Base-by-base conservation (phyloP, 352 stramenopile species). In the Paralagenidium karlingii region DNA sequence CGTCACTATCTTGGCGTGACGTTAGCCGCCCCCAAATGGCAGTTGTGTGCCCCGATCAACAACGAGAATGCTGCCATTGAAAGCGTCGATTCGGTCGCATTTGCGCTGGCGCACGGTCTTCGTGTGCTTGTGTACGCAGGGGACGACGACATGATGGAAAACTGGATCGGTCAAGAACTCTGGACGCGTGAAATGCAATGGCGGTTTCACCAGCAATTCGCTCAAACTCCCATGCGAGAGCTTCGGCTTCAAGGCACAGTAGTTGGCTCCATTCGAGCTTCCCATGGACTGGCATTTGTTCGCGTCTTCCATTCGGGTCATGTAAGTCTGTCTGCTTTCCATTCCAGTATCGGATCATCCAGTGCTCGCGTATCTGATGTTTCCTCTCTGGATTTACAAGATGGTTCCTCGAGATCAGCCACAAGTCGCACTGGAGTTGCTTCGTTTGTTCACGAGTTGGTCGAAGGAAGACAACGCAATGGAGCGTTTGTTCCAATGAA, bases 361-460 rank as follows among this genome's bases (percentile, higher is more conserved):
- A 7, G 13, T 1, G 8, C 29, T 47, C 38, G 39, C 24, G 7
- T 27, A 28, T 13, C 13, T 25, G 0, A 38, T 12, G 28, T 45
- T 3, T 26, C 25, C 6, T 43, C 37, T 53, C n/a, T n/a, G n/a
- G n/a, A n/a, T n/a, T n/a, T n/a, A n/a, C n/a, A n/a, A 87, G 76
- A 87, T 87, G 76, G 73, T 87, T 21, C 68, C 73, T 30, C 66
- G 67, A 21, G 73, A 87, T 45, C 70, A 90, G 43, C 76, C 76
- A 3, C 47, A 50, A 2, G 49, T 56, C 1, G 40, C 65, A 9
- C 59, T 65, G 19, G 60, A 73, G 1, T 52, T 88, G 26, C 42
- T 84, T n/a, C n/a, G n/a, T n/a, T n/a, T n/a, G n/a, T n/a, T n/a
- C n/a, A n/a, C n/a, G n/a, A n/a, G n/a, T n/a, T n/a, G n/a, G n/a